Conservation (phyloP, 176 grass and related monocot species). For the Oryza meridionalis region DNA sequence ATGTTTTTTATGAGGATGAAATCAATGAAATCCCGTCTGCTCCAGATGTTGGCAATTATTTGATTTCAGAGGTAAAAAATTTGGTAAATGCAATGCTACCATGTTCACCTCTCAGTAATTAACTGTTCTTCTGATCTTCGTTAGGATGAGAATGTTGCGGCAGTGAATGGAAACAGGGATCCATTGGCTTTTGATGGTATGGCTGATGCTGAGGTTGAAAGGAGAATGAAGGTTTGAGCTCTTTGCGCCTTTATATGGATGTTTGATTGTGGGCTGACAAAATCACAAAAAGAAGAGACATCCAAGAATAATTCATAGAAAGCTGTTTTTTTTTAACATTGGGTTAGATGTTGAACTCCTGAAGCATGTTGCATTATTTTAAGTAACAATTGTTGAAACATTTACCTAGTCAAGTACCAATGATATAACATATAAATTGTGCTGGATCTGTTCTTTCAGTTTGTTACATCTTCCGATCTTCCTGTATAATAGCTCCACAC, state of each 20-base stretch:
- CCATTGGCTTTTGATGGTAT: conserved; percentile 73
- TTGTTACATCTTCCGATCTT: not conserved
- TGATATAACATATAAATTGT: not conserved
- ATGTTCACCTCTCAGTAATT: conserved; percentile 25
- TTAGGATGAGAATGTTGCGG: conserved; percentile 71
- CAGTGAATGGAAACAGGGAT: conserved; percentile 62
- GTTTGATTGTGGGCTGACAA: not conserved
- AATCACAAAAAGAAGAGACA: not conserved
- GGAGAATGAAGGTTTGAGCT: conserved; percentile 81
- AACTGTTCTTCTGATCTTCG: conserved; percentile 34
- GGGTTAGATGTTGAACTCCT: not conserved
- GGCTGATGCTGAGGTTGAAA: conserved; percentile 77
- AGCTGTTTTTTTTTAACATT: not conserved
- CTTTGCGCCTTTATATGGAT: conserved; percentile 15
- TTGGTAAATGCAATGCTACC: conserved; percentile 24
- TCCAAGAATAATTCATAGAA: not conserved
- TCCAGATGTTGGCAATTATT: conserved; percentile 94
- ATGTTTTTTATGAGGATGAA: conserved; percentile 80
- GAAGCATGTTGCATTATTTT: not conserved
- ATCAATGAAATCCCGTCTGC: conserved; percentile 74
- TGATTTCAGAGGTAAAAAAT: conserved; percentile 74
- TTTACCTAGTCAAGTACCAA: not conserved
- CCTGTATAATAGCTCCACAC: not conserved
- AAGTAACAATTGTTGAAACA: not conserved
- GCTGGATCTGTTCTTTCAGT: not conserved